A percentile compares a stretch with the other conserved stretches of the same genome.
phyloP scores from a whole-genome alignment of 139 green algal genomes.

The Picochlorum costavermella region DNA sequence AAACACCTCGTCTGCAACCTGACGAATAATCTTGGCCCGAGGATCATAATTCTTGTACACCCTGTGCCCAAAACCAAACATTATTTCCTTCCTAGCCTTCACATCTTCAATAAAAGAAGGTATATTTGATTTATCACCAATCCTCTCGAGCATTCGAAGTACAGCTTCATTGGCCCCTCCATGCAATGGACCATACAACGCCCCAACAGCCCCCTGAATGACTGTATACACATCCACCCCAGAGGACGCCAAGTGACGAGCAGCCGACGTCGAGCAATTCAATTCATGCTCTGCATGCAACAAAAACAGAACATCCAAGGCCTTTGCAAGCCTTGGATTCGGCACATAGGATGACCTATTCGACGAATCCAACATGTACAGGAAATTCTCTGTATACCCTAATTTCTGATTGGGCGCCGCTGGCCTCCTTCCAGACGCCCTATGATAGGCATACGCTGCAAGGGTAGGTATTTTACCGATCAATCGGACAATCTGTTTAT shows the following conservation, averaged over 20 bases:
- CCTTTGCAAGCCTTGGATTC: slow-evolving; percentile 69
- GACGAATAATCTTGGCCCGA: slow-evolving; percentile 83
- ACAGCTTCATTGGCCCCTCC: slow-evolving; percentile 97
- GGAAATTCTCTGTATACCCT: slow-evolving; percentile 83
- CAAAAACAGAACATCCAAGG: slow-evolving; percentile 95
- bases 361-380: slow-evolving; percentile 94
- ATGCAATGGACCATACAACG: slow-evolving; percentile 95
- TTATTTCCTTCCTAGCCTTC: slow-evolving; percentile 64
- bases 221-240: slow-evolving; percentile 94
- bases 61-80: slow-evolving; percentile 96
- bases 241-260: slow-evolving; percentile 63
- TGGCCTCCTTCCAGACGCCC: slow-evolving; percentile 65
- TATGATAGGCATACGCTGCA: slow-evolving; percentile 89
- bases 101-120: slow-evolving; percentile 67
- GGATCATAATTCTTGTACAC: slow-evolving; percentile 99
- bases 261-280: slow-evolving; percentile 91
- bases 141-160: slow-evolving; percentile 88
- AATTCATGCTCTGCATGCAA: slow-evolving; percentile 98
- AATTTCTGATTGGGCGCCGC: slow-evolving; percentile 76
- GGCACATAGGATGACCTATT: slow-evolving; percentile 63
- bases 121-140: slow-evolving; percentile 73
- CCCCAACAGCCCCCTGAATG: slow-evolving; percentile 70
- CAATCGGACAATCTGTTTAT: slow-evolving; percentile 95
- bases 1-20: slow-evolving; percentile 81
- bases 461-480: slow-evolving; percentile 82